Evolutionary conservation across 78 protist species (phyloP).

Genomic region (Monosiga brevicollis): DNA sequence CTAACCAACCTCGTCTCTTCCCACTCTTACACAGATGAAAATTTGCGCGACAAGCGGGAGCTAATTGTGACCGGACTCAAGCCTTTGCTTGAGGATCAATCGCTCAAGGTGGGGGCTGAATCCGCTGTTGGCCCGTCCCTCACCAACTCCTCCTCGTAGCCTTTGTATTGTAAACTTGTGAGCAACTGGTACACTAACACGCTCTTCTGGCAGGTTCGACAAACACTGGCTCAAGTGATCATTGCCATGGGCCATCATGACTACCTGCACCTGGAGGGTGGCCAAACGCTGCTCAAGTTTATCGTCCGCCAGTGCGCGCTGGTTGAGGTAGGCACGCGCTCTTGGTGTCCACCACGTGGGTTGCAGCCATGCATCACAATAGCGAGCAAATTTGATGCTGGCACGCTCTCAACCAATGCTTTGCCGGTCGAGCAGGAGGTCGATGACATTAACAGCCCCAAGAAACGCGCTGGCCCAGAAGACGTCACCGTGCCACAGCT

Average conservation of each 20-base stretch:
- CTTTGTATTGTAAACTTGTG: too few relatives aligned
- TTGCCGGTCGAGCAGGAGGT: background rate
- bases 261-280: conserved; percentile 49
- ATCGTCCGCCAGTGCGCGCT: conserved; percentile 26
- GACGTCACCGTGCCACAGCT: conserved; percentile 31
- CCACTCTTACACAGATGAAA: background rate
- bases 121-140: background rate
- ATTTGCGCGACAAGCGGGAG: conserved; percentile 35
- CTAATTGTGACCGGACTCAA: conserved; percentile 48
- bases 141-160: background rate
- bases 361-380: too few relatives aligned
- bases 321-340: too few relatives aligned
- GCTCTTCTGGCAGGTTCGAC: conserved; percentile 39
- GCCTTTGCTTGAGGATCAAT: conserved; percentile 38
- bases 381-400: too few relatives aligned
- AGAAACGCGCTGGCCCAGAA: background rate
- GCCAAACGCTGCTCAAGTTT: conserved; percentile 6
- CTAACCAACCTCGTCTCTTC: too few relatives aligned
- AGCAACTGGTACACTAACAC: too few relatives aligned
- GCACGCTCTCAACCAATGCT: too few relatives aligned
- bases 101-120: conserved; percentile 4
- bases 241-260: conserved; percentile 50
- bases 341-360: too few relatives aligned
- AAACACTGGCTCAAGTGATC: conserved; percentile 33
- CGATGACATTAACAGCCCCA: too few relatives aligned